Percentiles rank a stretch among this genome's conserved stretches.
phyloP scores from a whole-genome alignment of 2,329 filamentous ascomycete genomes.

The Zymoseptoria crescenta region DNA sequence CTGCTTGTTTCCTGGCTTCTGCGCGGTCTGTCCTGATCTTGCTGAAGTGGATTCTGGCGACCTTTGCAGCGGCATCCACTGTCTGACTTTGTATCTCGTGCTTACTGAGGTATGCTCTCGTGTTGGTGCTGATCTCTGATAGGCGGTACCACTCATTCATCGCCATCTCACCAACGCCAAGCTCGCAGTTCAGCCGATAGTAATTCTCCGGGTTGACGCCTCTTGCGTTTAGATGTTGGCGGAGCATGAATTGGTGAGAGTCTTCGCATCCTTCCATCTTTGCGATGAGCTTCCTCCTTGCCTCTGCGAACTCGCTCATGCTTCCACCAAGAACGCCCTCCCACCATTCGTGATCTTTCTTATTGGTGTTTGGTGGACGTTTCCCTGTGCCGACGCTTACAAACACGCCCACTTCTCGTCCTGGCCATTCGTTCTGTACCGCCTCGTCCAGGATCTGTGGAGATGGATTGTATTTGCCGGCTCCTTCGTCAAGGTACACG shows the following conservation, averaged over 20 bases:
- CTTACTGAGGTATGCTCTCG: slow-evolving; percentile 70
- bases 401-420: slow-evolving; percentile 84
- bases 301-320: slow-evolving; percentile 85
- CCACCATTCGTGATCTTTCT: slow-evolving; percentile 72
- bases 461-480: slow-evolving; percentile 84
- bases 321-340: slow-evolving; percentile 67
- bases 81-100: slow-evolving; percentile 70
- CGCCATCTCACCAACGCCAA: slow-evolving; percentile 91
- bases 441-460: slow-evolving; percentile 84
- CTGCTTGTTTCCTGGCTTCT: slow-evolving; percentile 31
- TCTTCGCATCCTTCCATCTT: slow-evolving; percentile 95
- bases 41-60: slow-evolving; percentile 74
- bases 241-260: slow-evolving; percentile 79
- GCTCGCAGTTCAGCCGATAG: slow-evolving; percentile 91
- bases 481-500: slow-evolving; percentile 86
- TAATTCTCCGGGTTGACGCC: slow-evolving; percentile 79
- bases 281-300: slow-evolving; percentile 69
- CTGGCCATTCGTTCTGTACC: slow-evolving; percentile 87
- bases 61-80: slow-evolving; percentile 65
- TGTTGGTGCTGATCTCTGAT: slow-evolving; percentile 91
- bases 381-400: slow-evolving; percentile 92
- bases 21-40: slow-evolving; percentile 58
- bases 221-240: slow-evolving; percentile 66
- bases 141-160: slow-evolving; percentile 98
- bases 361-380: slow-evolving; percentile 63